Percentiles rank a stretch among this genome's conserved stretches.
These are phyloP conservation scores for Thermomucor indicae-seudaticae DNA, from an alignment of 371 early-diverging fungal genomes.

Conservation along the genomic window DNA sequence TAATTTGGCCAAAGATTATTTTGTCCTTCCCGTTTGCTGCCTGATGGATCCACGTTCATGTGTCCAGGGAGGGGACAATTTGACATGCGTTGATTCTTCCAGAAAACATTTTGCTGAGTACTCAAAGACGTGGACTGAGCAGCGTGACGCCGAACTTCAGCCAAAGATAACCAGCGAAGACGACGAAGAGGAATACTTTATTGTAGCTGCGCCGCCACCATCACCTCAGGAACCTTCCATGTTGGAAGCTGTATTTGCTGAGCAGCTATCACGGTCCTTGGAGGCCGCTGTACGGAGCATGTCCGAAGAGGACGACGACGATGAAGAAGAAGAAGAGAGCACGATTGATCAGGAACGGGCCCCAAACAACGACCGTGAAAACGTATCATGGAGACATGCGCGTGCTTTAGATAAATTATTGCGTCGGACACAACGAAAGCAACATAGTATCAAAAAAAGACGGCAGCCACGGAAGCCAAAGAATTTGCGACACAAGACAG, in stretches of 20 bases:
- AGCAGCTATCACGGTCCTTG: slow-evolving; percentile 10
- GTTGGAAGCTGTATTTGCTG: slow-evolving; percentile 14
- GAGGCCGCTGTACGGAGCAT: slow-evolving; percentile 5
- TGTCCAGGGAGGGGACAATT: no score
- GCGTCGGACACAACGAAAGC: slow-evolving; percentile 6
- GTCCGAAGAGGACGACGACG: neutral
- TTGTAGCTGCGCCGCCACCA: slow-evolving; percentile 13
- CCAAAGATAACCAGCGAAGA: slow-evolving; percentile 2
- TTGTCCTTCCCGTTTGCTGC: no score
- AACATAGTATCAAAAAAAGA: slow-evolving; percentile 4
- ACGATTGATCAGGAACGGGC: neutral
- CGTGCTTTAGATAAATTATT: slow-evolving; percentile 8
- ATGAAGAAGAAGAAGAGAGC: neutral
- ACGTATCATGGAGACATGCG: slow-evolving; percentile 9
- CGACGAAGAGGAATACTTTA: slow-evolving; percentile 8
- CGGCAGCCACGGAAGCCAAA: neutral
- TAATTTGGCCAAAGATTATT: no score
- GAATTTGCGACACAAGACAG: slow-evolving; percentile 6
- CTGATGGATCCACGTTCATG: no score
- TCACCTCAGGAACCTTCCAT: slow-evolving; percentile 17
- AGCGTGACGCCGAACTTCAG: no score
- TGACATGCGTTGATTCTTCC: no score
- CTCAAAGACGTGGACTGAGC: no score
- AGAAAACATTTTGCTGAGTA: no score
- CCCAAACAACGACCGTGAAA: neutral